A percentile compares a stretch with the other conserved stretches of the same genome.
Conservation (phyloP, 2,329 filamentous ascomycete species). For the Venturia nashicola region DNA sequence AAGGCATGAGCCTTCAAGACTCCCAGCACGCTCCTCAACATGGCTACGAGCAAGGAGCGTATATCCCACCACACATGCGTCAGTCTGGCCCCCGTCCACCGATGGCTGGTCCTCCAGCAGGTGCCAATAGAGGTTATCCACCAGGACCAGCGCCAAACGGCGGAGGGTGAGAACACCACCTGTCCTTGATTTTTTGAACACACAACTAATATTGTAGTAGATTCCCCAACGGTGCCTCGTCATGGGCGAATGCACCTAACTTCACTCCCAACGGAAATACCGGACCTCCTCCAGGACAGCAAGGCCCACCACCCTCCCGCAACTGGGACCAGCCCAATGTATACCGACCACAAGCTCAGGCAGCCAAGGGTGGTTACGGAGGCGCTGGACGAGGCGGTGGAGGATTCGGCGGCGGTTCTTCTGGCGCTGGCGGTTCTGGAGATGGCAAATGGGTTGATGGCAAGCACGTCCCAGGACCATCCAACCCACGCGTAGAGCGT, state of each 20-base stretch:
- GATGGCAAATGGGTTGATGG: conserved; percentile 95
- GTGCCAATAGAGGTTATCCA: conserved; percentile 7
- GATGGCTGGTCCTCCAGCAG: conserved; percentile 23
- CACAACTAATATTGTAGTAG: neutral
- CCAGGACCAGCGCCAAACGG: conserved; percentile 1
- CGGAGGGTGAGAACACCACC: conserved; percentile 1
- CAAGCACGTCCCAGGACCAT: conserved; percentile 84
- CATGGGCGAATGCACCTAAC: conserved; percentile 44
- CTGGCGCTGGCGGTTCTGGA: conserved; percentile 61
- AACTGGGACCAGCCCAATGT: conserved; percentile 8
- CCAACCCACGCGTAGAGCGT: conserved; percentile 82
- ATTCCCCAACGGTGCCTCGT: neutral
- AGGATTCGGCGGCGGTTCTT: conserved; percentile 36
- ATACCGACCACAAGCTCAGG: neutral
- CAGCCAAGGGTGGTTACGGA: conserved; percentile 6
- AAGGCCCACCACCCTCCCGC: conserved; percentile 5
- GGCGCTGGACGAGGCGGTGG: conserved; percentile 32
- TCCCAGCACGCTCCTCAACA: conserved; percentile 45
- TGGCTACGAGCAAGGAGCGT: conserved; percentile 51
- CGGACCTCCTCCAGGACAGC: neutral
- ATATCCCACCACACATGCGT: conserved; percentile 79
- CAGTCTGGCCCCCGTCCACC: conserved; percentile 48
- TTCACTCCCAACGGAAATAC: conserved; percentile 35
- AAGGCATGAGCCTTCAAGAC: conserved; percentile 57
- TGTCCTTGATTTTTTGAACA: neutral